Base-by-base conservation (phyloP, 192 early-diverging fungal genomes). In the Gigaspora rosea region DNA sequence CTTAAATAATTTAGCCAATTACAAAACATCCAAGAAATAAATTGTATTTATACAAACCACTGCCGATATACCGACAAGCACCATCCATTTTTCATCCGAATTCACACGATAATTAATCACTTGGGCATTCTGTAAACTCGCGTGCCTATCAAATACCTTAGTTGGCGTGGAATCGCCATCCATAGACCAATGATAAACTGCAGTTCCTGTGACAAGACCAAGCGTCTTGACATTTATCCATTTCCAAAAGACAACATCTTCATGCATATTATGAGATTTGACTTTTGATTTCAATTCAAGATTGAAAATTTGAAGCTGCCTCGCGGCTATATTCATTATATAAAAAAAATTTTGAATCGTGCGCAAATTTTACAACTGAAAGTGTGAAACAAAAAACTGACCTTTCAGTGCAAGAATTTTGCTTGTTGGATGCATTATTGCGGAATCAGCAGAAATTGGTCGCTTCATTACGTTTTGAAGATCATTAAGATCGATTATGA, bases 181-280 rank as follows among this genome's bases (percentile, higher is more conserved):
- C 68, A 98, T 94, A 57, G 94, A 92, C 97, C 97, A 99, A 85
- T 98, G 97, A 86, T 94, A 97, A 12, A 98, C 96, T 20, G 93
- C 81, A 1, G 86, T 91, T 41, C 92, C 91, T 27, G 96, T 97
- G 12, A 99, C 94, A 51, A 98, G 80, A 15, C 94, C 97, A 52
- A 98, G 83, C 22, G 93, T 91, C 69, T 89, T 95, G 56, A 88
- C 74, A 48, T 92, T 91, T 68, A 97, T 92, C 97, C 97, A 99
- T 79, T 94, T 96, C 97, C 97, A 98, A 79, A 92, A 97, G 27
- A 93, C 88, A 63, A 97, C 90, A 73, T 96, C 94, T 67, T 99
- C 97, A 77, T 87, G 84, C 96, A 97, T 97, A 69, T 87, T 51
- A 81, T 94, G 91, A 22, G 97, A 91, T 86, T 97, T 97, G 75